phyloP scores from a whole-genome alignment of 2,329 filamentous ascomycete genomes.

The Microcyclospora tardicrescens region DNA sequence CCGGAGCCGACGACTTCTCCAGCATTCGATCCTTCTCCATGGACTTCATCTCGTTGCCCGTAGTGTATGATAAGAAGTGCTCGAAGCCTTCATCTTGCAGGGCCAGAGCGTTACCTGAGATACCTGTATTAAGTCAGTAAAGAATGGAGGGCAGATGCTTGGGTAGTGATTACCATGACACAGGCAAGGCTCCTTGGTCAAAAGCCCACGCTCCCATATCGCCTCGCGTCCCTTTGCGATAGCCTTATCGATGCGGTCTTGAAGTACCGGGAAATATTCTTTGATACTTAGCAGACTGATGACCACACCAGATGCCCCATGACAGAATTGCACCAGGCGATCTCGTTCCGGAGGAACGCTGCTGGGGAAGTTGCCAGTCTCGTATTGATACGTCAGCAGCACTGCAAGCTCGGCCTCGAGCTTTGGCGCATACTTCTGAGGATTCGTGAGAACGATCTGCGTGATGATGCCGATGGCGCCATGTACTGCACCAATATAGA shows the following conservation, averaged over 20 bases:
- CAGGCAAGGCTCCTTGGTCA: constrained; percentile 52
- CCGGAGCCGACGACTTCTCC: constrained; percentile 38
- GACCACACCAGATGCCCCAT: constrained; percentile 52
- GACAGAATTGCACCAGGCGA: constrained; percentile 51
- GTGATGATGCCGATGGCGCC: constrained; percentile 57
- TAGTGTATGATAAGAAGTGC: constrained; percentile 47
- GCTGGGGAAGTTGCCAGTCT: constrained; percentile 52
- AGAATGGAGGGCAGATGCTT: not conserved
- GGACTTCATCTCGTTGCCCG: constrained; percentile 42
- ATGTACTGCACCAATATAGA: constrained; percentile 54
- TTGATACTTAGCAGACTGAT: constrained; percentile 44
- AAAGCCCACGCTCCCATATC: constrained; percentile 43
- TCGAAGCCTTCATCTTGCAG: constrained; percentile 37
- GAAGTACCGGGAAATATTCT: constrained; percentile 42
- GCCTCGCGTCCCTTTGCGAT: constrained; percentile 40
- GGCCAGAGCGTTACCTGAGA: constrained; percentile 51
- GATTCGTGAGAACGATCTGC: constrained; percentile 51
- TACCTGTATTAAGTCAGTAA: constrained; percentile 24
- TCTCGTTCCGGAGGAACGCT: constrained; percentile 37
- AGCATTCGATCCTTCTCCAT: constrained; percentile 41
- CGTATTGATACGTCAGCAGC: constrained; percentile 46
- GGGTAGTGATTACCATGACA: constrained; percentile 36
- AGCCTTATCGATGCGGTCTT: constrained; percentile 40
- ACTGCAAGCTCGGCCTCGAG: constrained; percentile 41
- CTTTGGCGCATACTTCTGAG: constrained; percentile 39